Evolutionary conservation across 139 green algal genomes (phyloP), one percentile per base, ranked within the genome.

Genomic region (Tetraselmis striata): DNA sequence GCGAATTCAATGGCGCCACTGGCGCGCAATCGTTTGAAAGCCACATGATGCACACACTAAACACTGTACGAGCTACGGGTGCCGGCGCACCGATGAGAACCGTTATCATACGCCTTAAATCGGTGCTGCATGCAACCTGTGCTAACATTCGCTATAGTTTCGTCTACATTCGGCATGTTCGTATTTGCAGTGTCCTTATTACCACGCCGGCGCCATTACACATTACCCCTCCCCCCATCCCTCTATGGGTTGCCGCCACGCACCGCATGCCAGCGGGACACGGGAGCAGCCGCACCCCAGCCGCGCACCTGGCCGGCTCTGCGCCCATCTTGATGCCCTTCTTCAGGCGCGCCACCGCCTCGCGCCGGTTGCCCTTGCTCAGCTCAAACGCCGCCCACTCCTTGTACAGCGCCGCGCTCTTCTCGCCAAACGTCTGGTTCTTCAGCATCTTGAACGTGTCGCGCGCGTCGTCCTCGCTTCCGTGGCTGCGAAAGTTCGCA

Each of bases 361-460:
- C 91, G 81, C 32, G 81, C 23, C 67, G 26, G 81, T 94, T 91
- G 75, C 28, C 79, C 25, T 28, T 58, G 31, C 79, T 75, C 23
- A 82, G 23, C 85, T 97, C 95, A 77, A 97, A 88, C 0, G 32
- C 28, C 1, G 93, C 94, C 94, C 95, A 98, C 79, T 94, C 87
- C 25, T 84, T 29, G 81, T 94, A 97, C 32, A 97, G 85, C 0
- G 81, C 59, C 0, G 90, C 91, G 59, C 76, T 89, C 22, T 29
- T 80, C 31, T 85, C 82, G 1, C 90, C 93, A 45, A 97, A 89
- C 24, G 88, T 84, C 82, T 95, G 89, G 79, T 91, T 92, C 75
- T 93, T 94, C 22, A 98, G 89, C 28, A 87, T 93, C 85, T 98
- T 96, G 84, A 97, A 94, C 0, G 92, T 93, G 81, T 97, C 94